phyloP scores from a whole-genome alignment of 176 grass and related monocot species.

The Paspalum notatum region DNA sequence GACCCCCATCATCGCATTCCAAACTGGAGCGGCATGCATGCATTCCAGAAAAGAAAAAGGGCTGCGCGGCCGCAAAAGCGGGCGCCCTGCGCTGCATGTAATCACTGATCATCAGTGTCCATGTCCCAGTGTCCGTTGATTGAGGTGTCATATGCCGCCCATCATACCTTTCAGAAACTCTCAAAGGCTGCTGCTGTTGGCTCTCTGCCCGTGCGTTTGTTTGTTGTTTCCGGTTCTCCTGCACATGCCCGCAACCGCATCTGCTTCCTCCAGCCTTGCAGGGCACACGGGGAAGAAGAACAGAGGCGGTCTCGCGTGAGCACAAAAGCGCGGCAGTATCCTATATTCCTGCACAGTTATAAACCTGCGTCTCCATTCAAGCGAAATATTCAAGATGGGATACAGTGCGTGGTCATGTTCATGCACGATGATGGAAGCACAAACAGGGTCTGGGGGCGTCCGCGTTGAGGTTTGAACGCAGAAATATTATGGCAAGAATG shows the following conservation, averaged over 20 bases:
- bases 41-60: background rate
- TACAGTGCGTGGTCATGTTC: background rate
- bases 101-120: background rate
- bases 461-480: background rate
- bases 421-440: background rate
- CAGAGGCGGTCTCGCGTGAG: background rate
- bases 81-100: background rate
- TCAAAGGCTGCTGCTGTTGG: background rate
- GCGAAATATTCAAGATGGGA: background rate
- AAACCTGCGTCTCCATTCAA: background rate
- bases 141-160: background rate
- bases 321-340: background rate
- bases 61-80: background rate
- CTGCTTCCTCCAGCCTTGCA: constrained; percentile 4
- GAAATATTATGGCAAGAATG: background rate
- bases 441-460: no score
- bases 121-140: background rate
- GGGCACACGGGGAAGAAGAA: background rate
- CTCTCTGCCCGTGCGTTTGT: background rate
- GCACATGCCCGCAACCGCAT: background rate
- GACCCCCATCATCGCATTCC: constrained; percentile 59
- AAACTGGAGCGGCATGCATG: background rate
- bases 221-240: background rate
- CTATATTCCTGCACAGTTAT: no score
- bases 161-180: background rate